A percentile compares a stretch with the other conserved stretches of the same genome.
phyloP scores from a whole-genome alignment of 2,329 filamentous ascomycete species.

The Arachnomyces sp. region DNA sequence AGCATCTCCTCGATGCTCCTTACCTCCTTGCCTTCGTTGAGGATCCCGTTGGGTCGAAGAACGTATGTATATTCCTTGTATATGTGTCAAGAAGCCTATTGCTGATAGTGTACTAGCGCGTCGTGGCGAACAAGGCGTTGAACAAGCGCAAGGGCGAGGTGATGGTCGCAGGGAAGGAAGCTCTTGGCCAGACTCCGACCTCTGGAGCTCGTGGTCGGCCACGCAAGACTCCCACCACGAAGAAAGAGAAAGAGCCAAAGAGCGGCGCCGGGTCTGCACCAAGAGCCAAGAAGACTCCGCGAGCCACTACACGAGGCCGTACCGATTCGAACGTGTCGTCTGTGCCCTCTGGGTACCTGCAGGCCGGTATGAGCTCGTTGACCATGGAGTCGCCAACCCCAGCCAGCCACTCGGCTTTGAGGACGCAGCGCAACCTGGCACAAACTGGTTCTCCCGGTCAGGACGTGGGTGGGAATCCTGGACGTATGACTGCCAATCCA shows the following conservation, averaged over 20 bases:
- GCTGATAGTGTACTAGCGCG: slow-evolving; percentile 14
- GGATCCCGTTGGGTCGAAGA: slow-evolving; percentile 24
- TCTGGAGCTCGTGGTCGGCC: too few species aligned
- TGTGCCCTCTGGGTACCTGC: too few species aligned
- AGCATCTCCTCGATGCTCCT: slow-evolving; percentile 28
- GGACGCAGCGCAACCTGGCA: too few species aligned
- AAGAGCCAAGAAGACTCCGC: neutral
- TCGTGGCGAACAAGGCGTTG: slow-evolving; percentile 25
- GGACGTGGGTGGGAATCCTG: too few species aligned
- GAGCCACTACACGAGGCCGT: neutral
- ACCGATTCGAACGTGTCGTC: neutral
- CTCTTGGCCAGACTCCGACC: slow-evolving; percentile 8
- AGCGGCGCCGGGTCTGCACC: neutral
- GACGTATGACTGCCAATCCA: too few species aligned
- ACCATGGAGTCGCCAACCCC: too few species aligned
- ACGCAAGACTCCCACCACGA: too few species aligned
- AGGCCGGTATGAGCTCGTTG: too few species aligned
- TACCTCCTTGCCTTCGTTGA: slow-evolving; percentile 30
- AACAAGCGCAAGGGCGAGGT: slow-evolving; percentile 26
- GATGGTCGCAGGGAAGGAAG: slow-evolving; percentile 26
- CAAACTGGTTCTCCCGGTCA: too few species aligned
- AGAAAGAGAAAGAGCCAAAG: slow-evolving; percentile 1
- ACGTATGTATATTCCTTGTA: slow-evolving; percentile 7
- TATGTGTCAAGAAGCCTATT: neutral
- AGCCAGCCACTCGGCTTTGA: too few species aligned